These are phyloP conservation scores for Talaromyces islandicus DNA, from an alignment of 2,329 filamentous ascomycete genomes.

Conservation along the genomic window DNA sequence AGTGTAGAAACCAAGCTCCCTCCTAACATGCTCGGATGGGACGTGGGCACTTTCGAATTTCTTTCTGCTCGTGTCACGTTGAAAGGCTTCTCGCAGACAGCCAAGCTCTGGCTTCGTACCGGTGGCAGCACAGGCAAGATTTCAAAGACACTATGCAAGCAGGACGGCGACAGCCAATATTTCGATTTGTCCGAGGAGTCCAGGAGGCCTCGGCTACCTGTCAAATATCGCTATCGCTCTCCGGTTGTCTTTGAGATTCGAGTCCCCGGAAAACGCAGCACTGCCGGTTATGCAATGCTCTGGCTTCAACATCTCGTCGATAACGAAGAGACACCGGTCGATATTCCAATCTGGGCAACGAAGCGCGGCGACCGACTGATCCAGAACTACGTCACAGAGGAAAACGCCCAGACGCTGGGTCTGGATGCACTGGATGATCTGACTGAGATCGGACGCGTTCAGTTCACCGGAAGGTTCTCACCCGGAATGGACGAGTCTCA, in stretches of 20 bases:
- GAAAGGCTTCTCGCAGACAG: constrained; percentile 53
- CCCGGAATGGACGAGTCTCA: constrained; percentile 86
- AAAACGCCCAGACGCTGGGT: constrained; percentile 57
- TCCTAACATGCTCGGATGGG: constrained; percentile 83
- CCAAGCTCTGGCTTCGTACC: constrained; percentile 72
- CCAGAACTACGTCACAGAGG: constrained; percentile 86
- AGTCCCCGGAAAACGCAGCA: constrained; percentile 59
- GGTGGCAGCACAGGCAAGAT: constrained; percentile 75
- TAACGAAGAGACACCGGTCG: constrained; percentile 68
- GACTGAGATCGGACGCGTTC: constrained; percentile 72
- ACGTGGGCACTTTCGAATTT: constrained; percentile 92
- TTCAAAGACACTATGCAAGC: constrained; percentile 55
- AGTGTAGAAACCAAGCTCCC: constrained; percentile 81
- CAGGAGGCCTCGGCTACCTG: constrained; percentile 66
- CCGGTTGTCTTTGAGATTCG: constrained; percentile 87
- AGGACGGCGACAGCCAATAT: constrained; percentile 54
- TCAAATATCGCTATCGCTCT: constrained; percentile 84
- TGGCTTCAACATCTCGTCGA: constrained; percentile 86
- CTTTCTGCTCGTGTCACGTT: constrained; percentile 63
- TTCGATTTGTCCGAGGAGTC: constrained; percentile 52
- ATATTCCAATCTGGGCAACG: constrained; percentile 88
- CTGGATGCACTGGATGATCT: constrained; percentile 70
- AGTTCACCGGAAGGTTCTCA: constrained; percentile 78
- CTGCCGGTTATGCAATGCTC: constrained; percentile 70
- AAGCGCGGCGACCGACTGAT: constrained; percentile 68